phyloP scores from a whole-genome alignment of 331 rosid species.

The Pyracantha coccinea region DNA sequence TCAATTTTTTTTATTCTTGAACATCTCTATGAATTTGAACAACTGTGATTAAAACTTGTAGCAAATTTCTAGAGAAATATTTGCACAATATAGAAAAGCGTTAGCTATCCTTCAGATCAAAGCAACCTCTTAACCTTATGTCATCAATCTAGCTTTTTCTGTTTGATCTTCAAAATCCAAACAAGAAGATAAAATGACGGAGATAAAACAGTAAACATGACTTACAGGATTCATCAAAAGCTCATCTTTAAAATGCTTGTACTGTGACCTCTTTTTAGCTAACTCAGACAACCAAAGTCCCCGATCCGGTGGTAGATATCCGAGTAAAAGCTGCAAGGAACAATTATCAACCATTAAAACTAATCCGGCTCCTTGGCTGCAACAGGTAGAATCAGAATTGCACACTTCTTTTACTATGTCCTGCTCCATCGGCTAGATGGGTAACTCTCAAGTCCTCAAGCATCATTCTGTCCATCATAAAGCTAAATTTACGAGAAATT shows the following conservation, averaged over 20 bases:
- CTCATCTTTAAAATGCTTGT: conserved; percentile 84
- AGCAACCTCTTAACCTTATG: not conserved
- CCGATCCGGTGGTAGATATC: conserved; percentile 80
- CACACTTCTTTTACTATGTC: not conserved
- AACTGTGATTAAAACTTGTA: not conserved
- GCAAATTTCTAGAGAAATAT: not conserved
- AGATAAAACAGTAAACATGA: conserved; percentile 4
- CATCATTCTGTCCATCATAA: not conserved
- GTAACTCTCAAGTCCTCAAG: not conserved
- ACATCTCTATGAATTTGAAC: not conserved
- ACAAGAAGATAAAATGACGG: not conserved
- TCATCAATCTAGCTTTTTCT: not conserved
- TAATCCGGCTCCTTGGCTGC: conserved; percentile 4
- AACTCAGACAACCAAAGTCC: conserved; percentile 81
- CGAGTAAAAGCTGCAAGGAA: conserved; percentile 66
- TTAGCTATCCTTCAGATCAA: not conserved
- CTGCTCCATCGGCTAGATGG: not conserved
- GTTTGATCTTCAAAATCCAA: not conserved
- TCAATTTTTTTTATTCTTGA: not conserved
- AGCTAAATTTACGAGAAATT: not conserved
- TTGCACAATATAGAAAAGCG: not conserved
- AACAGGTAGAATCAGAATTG: not conserved
- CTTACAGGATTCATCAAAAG: conserved; percentile 97
- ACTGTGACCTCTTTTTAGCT: conserved; percentile 86
- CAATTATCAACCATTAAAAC: conserved; percentile 11